These are phyloP conservation scores for Pythium diclinum DNA, from an alignment of 352 stramenopile species.

Conservation along the genomic window DNA sequence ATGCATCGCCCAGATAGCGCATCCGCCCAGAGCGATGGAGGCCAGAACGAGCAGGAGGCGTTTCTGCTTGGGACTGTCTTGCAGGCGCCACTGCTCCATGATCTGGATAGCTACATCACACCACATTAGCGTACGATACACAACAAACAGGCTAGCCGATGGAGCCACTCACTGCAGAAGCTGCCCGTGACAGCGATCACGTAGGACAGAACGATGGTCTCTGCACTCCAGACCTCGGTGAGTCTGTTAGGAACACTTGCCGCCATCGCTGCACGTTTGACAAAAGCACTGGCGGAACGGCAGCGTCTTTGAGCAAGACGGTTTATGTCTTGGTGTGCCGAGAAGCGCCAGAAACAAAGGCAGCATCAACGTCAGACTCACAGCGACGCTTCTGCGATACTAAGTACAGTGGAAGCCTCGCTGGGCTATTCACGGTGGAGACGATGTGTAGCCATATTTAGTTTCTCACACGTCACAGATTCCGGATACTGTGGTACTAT, in stretches of 20 bases:
- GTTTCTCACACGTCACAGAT: neutral
- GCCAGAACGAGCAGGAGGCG: constrained; percentile 40
- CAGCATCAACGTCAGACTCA: neutral
- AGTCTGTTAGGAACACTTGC: neutral
- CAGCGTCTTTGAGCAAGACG: neutral
- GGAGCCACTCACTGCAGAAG: constrained; percentile 53
- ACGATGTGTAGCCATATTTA: constrained; percentile 1
- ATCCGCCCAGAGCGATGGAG: constrained; percentile 45
- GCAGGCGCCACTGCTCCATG: constrained; percentile 69
- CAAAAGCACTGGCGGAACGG: neutral
- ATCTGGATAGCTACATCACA: constrained; percentile 51
- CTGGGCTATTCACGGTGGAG: neutral
- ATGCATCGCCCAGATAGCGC: constrained; percentile 73
- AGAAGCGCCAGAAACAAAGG: neutral
- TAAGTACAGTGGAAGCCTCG: too few relatives aligned
- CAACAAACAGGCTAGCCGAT: neutral
- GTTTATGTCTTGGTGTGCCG: neutral
- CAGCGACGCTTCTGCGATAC: neutral
- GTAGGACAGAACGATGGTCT: constrained; percentile 54
- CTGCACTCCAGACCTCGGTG: constrained; percentile 40
- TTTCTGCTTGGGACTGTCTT: constrained; percentile 33
- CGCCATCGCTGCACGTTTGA: constrained; percentile 1
- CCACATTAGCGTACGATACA: neutral
- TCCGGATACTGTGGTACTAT: neutral
- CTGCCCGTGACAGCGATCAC: constrained; percentile 59